Conservation (phyloP, 768 basidiomycete genomes). For the Epithele typhae region DNA sequence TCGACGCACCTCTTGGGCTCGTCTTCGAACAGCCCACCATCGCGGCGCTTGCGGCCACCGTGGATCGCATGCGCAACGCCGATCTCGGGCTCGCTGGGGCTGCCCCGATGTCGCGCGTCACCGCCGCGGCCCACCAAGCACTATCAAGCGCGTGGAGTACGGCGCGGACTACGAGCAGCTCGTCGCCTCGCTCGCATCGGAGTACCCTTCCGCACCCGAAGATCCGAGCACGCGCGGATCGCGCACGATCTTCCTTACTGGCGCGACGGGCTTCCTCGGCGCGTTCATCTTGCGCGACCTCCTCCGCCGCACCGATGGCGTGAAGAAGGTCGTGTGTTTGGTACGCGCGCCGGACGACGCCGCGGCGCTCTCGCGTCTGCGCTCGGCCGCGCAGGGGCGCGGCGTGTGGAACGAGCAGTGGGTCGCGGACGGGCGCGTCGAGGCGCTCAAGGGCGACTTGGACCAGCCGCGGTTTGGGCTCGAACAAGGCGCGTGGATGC, state of each 20-base stretch:
- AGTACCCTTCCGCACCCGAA: conserved; percentile 59
- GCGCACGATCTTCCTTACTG: conserved; percentile 89
- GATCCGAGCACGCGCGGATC: conserved; percentile 44
- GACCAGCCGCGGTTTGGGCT: conserved; percentile 74
- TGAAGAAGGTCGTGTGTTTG: conserved; percentile 89
- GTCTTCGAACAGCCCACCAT: conserved; percentile 92
- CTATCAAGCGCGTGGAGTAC: conserved; percentile 49
- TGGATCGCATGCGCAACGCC: conserved; percentile 70
- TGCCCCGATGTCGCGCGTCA: not conserved
- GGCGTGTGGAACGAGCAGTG: conserved; percentile 89
- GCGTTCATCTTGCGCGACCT: conserved; percentile 87
- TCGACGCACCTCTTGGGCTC: conserved; percentile 87
- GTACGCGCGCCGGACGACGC: conserved; percentile 67
- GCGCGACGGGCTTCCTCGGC: conserved; percentile 95
- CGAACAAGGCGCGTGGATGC: conserved; percentile 55
- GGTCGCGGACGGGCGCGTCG: conserved; percentile 61
- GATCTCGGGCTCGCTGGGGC: conserved; percentile 70
- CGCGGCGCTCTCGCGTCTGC: conserved; percentile 65
- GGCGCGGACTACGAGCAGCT: conserved; percentile 72
- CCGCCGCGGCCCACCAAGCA: not conserved
- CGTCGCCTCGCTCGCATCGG: conserved; percentile 47
- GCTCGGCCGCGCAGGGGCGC: conserved; percentile 68
- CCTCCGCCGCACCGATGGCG: conserved; percentile 52
- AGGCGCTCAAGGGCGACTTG: conserved; percentile 84
- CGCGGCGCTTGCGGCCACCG: conserved; percentile 62